phyloP scores from a whole-genome alignment of 176 grass and related monocot species.

The Triticum aestivum region DNA sequence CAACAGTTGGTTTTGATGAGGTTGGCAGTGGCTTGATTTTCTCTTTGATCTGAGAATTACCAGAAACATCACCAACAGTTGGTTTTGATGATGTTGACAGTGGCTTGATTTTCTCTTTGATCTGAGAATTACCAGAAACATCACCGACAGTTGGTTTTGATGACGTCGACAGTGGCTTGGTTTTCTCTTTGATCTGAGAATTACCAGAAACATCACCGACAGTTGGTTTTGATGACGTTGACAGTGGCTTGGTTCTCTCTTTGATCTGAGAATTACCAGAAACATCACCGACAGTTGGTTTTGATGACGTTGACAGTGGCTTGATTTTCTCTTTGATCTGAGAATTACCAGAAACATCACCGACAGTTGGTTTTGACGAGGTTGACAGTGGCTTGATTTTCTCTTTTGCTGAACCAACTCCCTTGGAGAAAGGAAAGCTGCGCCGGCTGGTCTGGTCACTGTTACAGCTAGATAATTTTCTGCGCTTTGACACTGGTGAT shows the following conservation, averaged over 20 bases:
- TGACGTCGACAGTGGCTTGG: constrained; percentile 18
- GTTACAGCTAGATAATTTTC: constrained; percentile 72
- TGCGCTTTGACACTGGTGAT: constrained; percentile 72
- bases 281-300: constrained; percentile 24
- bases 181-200: constrained; percentile 8
- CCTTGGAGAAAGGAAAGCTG: constrained; percentile 44
- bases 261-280: constrained; percentile 21
- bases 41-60: constrained; percentile 14
- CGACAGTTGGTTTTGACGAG: constrained; percentile 31
- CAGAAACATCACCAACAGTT: constrained; percentile 25
- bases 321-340: constrained; percentile 23
- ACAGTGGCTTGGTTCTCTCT: constrained; percentile 5
- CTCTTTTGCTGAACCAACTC: constrained; percentile 22
- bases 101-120: constrained; percentile 39
- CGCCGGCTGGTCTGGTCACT: constrained; percentile 45
- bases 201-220: constrained; percentile 21
- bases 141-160: constrained; percentile 31
- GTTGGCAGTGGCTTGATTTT: constrained; percentile 6
- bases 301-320: constrained; percentile 6
- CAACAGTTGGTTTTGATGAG: constrained; percentile 31
- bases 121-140: constrained; percentile 10
- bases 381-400: constrained; percentile 30
- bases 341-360: constrained; percentile 20
- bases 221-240: constrained; percentile 29
- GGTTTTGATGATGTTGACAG: constrained; percentile 20